These are phyloP conservation scores for Colletotrichum lindemuthianum DNA, from an alignment of 2,329 filamentous ascomycete species.

Conservation along the genomic window DNA sequence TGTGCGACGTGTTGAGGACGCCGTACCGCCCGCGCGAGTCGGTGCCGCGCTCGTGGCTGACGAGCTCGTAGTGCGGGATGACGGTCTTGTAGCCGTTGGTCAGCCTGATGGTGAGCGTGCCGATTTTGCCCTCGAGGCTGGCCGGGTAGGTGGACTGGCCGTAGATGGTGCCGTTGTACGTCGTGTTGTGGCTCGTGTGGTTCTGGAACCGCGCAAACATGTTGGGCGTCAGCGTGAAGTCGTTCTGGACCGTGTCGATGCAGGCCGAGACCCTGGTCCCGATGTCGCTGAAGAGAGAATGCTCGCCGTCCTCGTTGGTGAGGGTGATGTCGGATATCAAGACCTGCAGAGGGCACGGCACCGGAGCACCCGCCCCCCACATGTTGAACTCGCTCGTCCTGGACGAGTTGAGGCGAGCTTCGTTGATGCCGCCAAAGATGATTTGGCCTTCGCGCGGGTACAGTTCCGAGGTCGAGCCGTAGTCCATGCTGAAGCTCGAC, in stretches of 20 bases:
- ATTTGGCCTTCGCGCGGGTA: slow-evolving; percentile 34
- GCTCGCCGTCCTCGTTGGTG: slow-evolving; percentile 35
- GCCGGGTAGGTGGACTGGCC: slow-evolving; percentile 11
- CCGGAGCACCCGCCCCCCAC: slow-evolving; percentile 28
- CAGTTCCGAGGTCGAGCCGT: slow-evolving; percentile 34
- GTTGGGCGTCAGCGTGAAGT: slow-evolving; percentile 34
- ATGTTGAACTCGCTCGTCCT: slow-evolving; percentile 28
- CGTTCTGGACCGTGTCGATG: slow-evolving; percentile 37
- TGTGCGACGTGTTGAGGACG: slow-evolving; percentile 28
- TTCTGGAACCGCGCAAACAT: slow-evolving; percentile 31
- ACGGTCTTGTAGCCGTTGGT: slow-evolving; percentile 36
- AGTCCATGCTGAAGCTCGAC: slow-evolving; percentile 31
- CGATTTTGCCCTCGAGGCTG: slow-evolving; percentile 27
- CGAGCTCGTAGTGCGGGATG: slow-evolving; percentile 37
- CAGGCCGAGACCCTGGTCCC: slow-evolving; percentile 33
- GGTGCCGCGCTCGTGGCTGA: slow-evolving; percentile 32
- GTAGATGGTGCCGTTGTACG: slow-evolving; percentile 9
- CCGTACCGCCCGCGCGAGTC: slow-evolving; percentile 33
- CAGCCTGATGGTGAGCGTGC: slow-evolving; percentile 34
- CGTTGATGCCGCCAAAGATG: slow-evolving; percentile 34
- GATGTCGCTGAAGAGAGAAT: slow-evolving; percentile 33
- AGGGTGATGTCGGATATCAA: slow-evolving; percentile 34
- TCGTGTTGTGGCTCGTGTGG: slow-evolving; percentile 16
- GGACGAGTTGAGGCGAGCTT: slow-evolving; percentile 31
- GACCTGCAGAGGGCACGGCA: slow-evolving; percentile 36